Evolutionary conservation across 495 filamentous ascomycete species (phyloP), one percentile per base, ranked within the genome.

Genomic region (Talaromyces proteolyticus): DNA sequence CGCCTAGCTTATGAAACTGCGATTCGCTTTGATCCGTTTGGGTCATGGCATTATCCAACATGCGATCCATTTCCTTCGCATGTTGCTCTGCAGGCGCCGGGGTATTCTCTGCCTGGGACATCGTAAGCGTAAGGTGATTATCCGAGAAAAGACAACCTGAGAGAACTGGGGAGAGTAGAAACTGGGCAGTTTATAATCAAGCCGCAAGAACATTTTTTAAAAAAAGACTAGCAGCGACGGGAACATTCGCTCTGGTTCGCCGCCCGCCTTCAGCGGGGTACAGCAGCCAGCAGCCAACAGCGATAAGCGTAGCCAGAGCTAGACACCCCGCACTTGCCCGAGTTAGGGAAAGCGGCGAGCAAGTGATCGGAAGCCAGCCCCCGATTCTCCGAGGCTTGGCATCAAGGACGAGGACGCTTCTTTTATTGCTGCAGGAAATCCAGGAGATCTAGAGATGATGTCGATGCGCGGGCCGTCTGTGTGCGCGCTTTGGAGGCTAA

Each of bases 351-450:
- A 37, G 56, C 50, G 42, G 2, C n/a, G n/a, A n/a, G n/a, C n/a
- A n/a, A n/a, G n/a, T n/a, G 0, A 44, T 20, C 25, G 29, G 44
- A 47, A 10, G 11, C 3, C n/a, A 22, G 6, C 4, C 38, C 16
- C 53, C 56, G 45, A 51, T 46, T 25, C 6, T 49, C 47, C 47
- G 47, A 41, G 12, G 3, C n/a, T 60, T 58, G 55, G 55, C 52
- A 61, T 56, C 22, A 51, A 52, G 43, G 38, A 42, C 17, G 37
- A 46, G 38, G 44, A 18, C 17, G 29, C 44, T 57, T 48, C 57
- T 42, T 20, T 56, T 42, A 62, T 43, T 64, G 55, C 52, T 80
- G 74, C 54, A 85, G 70, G 47, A 85, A 75, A 56, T 83, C 80
- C 64, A 83, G 70, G 5, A 83, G 65, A 62, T 79, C 74, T 4